Base-by-base conservation (phyloP, 202 grass and related monocot genomes). In the Brachypodium distachyon region DNA sequence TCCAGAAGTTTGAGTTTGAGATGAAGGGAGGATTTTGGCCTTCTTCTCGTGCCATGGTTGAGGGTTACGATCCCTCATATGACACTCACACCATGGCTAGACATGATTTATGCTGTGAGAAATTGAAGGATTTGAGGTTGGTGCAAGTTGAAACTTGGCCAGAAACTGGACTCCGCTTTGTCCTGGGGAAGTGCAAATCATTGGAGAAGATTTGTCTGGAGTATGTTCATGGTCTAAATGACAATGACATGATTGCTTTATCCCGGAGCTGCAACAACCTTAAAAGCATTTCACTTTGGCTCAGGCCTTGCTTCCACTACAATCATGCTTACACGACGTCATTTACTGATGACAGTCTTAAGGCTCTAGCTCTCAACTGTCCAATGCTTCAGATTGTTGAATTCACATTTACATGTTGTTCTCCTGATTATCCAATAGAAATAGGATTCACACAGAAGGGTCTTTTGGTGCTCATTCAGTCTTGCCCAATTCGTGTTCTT, bases 1-100 rank as follows among this genome's bases (percentile, higher is more conserved):
- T 56, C 12, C 51, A 26, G 51, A 54, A 54, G 51, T 54, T 54
- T 54, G 19, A 54, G 22, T 90, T 86, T 49, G 53, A 58, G 48
- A 60, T 79, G 9, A n/a, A 19, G 32, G 32, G 32, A 61, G 18
- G 58, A 61, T 36, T 61, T 61, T 37, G 29, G 31, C 58, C 58
- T 56, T 56, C 10, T 56, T 4, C 3, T 56, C 13, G 52, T 21
- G 23, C 25, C 52, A 56, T 28, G 23, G 12, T 1, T 56, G 23
- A 13, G 52, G 11, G 23, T n/a, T 34, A 61, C 36, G 31, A 61
- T n/a, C 29, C 43, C 31, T 61, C 29, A n/a, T 21, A 61, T 3
- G 19, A 37, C 14, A 32, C 32, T 37, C 8, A 61, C 58, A 36
- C 9, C 5, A 10, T 11, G 27, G 7, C 16, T 58, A 7, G 6